Evolutionary conservation across 1,284 basidiomycete genomes (phyloP).

Genomic region (Mixia osmundae): DNA sequence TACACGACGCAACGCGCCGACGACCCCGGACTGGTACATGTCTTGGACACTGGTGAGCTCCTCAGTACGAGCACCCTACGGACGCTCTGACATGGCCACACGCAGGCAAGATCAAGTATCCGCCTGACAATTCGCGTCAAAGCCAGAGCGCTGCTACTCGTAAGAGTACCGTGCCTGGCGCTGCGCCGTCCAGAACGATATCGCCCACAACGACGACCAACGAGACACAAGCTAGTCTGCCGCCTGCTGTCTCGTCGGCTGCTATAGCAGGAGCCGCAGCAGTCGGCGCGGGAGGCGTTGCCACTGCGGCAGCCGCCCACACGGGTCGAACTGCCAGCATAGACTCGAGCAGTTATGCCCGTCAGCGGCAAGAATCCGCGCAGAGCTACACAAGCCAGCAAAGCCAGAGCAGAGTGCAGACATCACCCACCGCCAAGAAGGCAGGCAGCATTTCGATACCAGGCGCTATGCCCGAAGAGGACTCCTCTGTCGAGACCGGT

Average conservation of each 20-base stretch:
- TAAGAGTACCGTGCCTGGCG: constrained; percentile 13
- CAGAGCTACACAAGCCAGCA: no score
- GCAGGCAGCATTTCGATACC: no score
- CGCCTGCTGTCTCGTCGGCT: constrained; percentile 3
- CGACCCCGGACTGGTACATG: constrained; percentile 60
- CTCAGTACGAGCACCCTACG: constrained; percentile 8
- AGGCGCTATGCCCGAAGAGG: no score
- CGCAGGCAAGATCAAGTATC: constrained; percentile 83
- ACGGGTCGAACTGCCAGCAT: no score
- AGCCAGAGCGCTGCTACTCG: constrained; percentile 16
- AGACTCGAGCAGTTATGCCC: no score
- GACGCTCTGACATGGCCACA: background rate
- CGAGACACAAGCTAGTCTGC: no score
- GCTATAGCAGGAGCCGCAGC: background rate
- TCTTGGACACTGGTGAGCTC: constrained; percentile 69
- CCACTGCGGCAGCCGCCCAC: no score
- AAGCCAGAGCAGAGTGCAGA: no score
- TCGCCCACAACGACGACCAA: constrained; percentile 7
- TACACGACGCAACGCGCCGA: constrained; percentile 33
- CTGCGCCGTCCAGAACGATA: constrained; percentile 3
- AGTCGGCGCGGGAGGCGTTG: no score
- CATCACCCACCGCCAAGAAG: no score
- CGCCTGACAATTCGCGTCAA: constrained; percentile 33
- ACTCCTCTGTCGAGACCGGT: no score
- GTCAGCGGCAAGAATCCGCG: no score